Evolutionary conservation across 2,329 filamentous ascomycete genomes (phyloP).

Genomic region (Talaromyces amestolkiae): DNA sequence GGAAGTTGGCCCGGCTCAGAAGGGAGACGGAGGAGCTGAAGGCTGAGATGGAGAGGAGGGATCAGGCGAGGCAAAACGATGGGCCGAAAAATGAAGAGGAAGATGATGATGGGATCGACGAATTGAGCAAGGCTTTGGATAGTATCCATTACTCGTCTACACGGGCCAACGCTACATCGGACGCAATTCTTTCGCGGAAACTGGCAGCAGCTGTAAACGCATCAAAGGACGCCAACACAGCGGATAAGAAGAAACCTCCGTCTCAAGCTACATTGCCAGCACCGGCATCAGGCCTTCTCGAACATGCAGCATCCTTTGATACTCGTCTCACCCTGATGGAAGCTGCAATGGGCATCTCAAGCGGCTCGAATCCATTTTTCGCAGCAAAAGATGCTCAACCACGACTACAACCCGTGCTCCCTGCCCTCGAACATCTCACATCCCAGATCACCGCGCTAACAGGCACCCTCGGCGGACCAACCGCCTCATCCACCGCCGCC

Average conservation of each 20-base stretch:
- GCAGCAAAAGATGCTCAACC: conserved; percentile 51
- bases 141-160: conserved; percentile 49
- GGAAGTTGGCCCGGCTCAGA: conserved; percentile 76
- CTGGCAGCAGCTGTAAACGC: conserved; percentile 23
- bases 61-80: conserved; percentile 51
- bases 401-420: conserved; percentile 66
- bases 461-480: conserved; percentile 38
- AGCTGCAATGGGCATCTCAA: conserved; percentile 73
- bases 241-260: neutral
- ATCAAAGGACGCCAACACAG: conserved; percentile 16
- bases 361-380: conserved; percentile 59
- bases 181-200: conserved; percentile 36
- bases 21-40: conserved; percentile 77
- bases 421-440: conserved; percentile 75
- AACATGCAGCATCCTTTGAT: conserved; percentile 85
- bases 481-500: neutral
- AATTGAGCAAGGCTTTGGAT: conserved; percentile 70
- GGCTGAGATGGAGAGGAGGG: conserved; percentile 44
- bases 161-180: conserved; percentile 25
- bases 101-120: conserved; percentile 59
- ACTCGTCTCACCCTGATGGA: conserved; percentile 75
- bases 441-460: conserved; percentile 75
- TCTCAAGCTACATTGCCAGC: conserved; percentile 20
- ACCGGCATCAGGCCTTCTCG: conserved; percentile 56
- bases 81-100: conserved; percentile 49